A percentile compares a stretch with the other conserved stretches of the same genome.
Conservation (phyloP, 495 filamentous ascomycete species). For the Talaromyces wortmannii region DNA sequence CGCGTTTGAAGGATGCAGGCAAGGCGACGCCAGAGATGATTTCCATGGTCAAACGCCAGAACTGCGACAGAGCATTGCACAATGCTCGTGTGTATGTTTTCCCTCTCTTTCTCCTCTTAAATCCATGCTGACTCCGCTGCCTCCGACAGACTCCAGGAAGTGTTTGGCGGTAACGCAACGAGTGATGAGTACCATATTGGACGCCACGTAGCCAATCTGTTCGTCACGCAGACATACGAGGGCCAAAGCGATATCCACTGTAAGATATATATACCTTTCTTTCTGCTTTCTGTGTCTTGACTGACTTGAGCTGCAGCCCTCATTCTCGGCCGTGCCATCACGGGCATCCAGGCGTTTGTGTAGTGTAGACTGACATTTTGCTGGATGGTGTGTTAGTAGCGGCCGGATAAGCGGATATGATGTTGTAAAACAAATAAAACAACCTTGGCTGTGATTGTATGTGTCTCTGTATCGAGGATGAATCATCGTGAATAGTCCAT, state of each 20-base stretch:
- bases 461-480: not conserved
- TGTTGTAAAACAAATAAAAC: not conserved
- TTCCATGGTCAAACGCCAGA: slow-evolving; percentile 96
- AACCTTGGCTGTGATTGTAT: too few relatives aligned
- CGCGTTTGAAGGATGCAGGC: slow-evolving; percentile 85
- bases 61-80: slow-evolving; percentile 83
- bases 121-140: slow-evolving; percentile 1
- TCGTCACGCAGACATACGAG: slow-evolving; percentile 97
- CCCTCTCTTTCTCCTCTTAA: not conserved
- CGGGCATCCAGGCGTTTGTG: not conserved
- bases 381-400: not conserved
- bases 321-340: slow-evolving; percentile 55
- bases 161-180: slow-evolving; percentile 95
- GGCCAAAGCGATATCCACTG: slow-evolving; percentile 95
- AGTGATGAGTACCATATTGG: slow-evolving; percentile 95
- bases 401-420: not conserved
- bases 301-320: slow-evolving; percentile 37
- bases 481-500: too few relatives aligned
- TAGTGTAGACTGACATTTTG: not conserved
- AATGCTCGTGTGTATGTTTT: slow-evolving; percentile 63
- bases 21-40: slow-evolving; percentile 93
- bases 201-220: slow-evolving; percentile 91
- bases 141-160: slow-evolving; percentile 68
- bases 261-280: slow-evolving; percentile 36
- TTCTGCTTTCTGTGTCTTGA: not conserved